Evolutionary conservation across 768 basidiomycete species (phyloP), one percentile per base, ranked within the genome.

Genomic region (Russula earlei): DNA sequence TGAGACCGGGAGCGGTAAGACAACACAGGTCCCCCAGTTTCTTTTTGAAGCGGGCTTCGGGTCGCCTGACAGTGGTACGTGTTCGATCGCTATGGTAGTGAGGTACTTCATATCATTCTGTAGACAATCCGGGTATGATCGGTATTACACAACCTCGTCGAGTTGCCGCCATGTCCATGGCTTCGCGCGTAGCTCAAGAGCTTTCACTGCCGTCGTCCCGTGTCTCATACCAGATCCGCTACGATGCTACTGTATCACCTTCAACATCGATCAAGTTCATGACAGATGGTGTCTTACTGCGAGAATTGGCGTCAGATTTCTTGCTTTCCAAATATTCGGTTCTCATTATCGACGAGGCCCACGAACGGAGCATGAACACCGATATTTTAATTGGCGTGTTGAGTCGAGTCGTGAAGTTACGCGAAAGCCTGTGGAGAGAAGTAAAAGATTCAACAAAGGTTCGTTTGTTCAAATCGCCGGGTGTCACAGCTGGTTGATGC

Each of bases 1-100:
- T 69, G 95, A 99, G 75, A 99, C 96, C 15, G 96, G 96, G 47
- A 94, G 91, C 66, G 96, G 96, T 44, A 99, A 98, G 73, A 98
- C 96, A 1, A 99, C 96, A 0, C 96, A 98, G 68, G 84, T 98
- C 7, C 96, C 96, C 11, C 96, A 98, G 68, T 97, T 98, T 71
- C 75, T 99, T n/a, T 97, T 86, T 58, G 96, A 99, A 68, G 91
- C 89, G 20, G 96, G 96, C 0, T 98, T 94, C 67, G 96, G 95
- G 2, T 79, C 81, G 45, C 76, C 82, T 8, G 82, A 77, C 15
- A 89, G 87, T 65, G 91, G 93, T 94, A 67, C 52, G 78, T 68
- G 5, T 46, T 38, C 12, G 1, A 61, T 51, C 12, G 12, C 17
- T 31, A 25, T 43, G 41, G 19, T 22, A 57, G 50, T 29, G 8